Base-by-base conservation (phyloP, 2,329 filamentous ascomycete species). In the Curvularia lunata region DNA sequence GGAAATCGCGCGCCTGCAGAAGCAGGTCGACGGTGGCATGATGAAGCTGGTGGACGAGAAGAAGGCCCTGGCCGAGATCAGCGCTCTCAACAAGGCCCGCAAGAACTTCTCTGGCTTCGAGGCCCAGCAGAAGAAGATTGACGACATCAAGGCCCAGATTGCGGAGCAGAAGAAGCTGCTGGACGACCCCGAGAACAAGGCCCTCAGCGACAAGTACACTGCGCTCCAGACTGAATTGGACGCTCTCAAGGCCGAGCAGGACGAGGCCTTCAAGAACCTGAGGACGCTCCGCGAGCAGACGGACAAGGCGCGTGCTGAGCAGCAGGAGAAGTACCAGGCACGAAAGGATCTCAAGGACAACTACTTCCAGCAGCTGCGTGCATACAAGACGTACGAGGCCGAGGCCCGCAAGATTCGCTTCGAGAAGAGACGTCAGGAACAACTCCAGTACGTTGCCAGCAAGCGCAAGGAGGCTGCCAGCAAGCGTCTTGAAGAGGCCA, bases 11-110 rank as follows among this genome's bases (percentile, higher is more conserved):
- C 83, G 84, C 51, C 87, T 97, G 52, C 91, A 97, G 66, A 89
- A 89, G 79, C 86, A 94, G 76, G 92, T 98, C 69, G 91, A 96
- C 77, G 86, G 88, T 34, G 94, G 94, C 64, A 90, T 86, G 76
- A 93, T 99, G 90, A 96, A 93, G 81, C 83, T 99, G 50, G 95
- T 98, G 10, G 95, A 99, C 70, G 95, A 98, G 86, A 96, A 92
- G 84, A 98, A 97, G 85, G 88, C 91, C 8, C 84, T 98, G 19
- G 81, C 85, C 49, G 92, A 97, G 71, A 89, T 97, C 69, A 91
- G 90, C 48, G 89, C 82, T 76, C 82, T 98, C 66, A 89, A 90
- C 78, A 96, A 96, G 83, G 86, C 90, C 73, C 91, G 91, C 81
- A 98, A 97, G 87, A 90, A 87, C 79, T 97, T 99, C 77, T 87